Conservation (phyloP, 2,329 filamentous ascomycete species). For the Boeremia exigua region DNA sequence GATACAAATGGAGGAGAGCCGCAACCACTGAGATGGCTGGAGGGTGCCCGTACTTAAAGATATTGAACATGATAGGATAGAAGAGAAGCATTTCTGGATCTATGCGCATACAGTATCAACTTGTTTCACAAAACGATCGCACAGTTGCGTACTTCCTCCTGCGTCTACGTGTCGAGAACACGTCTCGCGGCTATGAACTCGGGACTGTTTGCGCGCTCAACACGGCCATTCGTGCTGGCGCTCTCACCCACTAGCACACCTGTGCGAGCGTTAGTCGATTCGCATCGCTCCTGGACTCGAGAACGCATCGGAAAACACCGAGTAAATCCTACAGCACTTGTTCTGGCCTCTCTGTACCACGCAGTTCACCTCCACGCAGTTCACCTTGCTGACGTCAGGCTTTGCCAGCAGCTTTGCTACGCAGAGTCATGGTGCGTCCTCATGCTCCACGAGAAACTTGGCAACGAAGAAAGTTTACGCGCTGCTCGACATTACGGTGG, state of each 20-base stretch:
- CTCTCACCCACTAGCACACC: background rate
- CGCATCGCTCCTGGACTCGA: too few species aligned
- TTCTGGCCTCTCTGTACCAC: too few species aligned
- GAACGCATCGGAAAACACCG: too few species aligned
- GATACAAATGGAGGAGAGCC: slow-evolving; percentile 8
- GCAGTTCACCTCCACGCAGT: too few species aligned
- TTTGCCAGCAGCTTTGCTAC: too few species aligned
- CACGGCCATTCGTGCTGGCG: background rate
- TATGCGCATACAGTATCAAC: slow-evolving; percentile 23
- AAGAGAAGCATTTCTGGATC: slow-evolving; percentile 37
- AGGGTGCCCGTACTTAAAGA: slow-evolving; percentile 28
- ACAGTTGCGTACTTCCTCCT: background rate
- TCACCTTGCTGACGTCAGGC: too few species aligned
- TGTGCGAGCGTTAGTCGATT: too few species aligned
- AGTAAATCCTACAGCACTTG: too few species aligned
- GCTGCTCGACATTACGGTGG: too few species aligned
- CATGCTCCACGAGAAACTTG: too few species aligned
- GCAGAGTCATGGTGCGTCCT: too few species aligned
- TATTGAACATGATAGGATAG: slow-evolving; percentile 36
- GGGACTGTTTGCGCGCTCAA: background rate
- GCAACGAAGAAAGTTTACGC: too few species aligned
- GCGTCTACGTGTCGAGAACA: background rate
- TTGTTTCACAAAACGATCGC: background rate
- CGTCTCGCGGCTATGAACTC: background rate
- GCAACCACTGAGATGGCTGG: slow-evolving; percentile 34